Percentiles rank a stretch among this genome's conserved stretches.
Evolutionary conservation across 306 rosid species (phyloP).

Genomic region (Calophaca sinica): DNA sequence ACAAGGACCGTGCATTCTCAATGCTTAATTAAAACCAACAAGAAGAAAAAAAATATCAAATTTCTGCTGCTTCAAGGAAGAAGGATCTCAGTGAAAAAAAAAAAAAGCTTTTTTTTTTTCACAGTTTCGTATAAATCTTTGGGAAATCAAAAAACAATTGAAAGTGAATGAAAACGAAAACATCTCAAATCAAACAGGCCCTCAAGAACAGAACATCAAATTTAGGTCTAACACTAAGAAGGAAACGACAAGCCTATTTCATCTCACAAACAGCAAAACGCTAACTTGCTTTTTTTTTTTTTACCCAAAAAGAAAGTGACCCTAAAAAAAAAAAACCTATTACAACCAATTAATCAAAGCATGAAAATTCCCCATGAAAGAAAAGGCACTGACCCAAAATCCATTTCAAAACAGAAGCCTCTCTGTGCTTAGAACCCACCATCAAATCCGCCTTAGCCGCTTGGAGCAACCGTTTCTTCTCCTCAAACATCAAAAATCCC

Average conservation of each 20-base stretch:
- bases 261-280: conserved; percentile 15
- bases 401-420: conserved; percentile 52
- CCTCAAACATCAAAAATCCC: conserved; percentile 51
- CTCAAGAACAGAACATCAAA: conserved; percentile 9
- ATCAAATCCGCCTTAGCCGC: conserved; percentile 57
- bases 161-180: too few species aligned
- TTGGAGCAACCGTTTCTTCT: conserved; percentile 57
- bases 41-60: not conserved
- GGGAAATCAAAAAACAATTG: too few species aligned
- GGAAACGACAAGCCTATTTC: not conserved
- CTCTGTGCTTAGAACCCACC: conserved; percentile 63
- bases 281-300: conserved; percentile 3
- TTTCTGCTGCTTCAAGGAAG: conserved; percentile 1
- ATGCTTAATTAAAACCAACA: not conserved
- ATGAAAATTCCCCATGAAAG: not conserved
- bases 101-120: too few species aligned
- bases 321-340: not conserved
- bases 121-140: too few species aligned
- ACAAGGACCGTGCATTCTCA: not conserved
- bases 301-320: not conserved
- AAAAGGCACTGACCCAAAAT: conserved; percentile 61
- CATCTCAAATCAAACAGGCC: not conserved
- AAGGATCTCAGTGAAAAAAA: not conserved
- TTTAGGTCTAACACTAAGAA: not conserved
- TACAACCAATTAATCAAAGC: not conserved